Base-by-base conservation (phyloP, 208 protist genomes). In the Leptomonas pyrrhocoris region DNA sequence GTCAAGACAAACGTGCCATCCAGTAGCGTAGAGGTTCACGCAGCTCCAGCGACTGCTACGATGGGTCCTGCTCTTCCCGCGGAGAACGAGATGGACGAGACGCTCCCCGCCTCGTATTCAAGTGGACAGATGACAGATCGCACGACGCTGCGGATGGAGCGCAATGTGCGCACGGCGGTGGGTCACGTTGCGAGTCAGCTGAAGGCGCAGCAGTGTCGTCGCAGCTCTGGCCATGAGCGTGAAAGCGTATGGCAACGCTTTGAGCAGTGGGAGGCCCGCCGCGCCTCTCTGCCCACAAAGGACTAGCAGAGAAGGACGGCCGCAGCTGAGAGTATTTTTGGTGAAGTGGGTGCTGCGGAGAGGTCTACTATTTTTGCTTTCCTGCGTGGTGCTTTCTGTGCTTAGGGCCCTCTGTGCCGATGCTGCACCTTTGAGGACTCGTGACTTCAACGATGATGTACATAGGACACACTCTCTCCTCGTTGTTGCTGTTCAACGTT, bases 231-330 rank as follows among this genome's bases (percentile, higher is more conserved):
- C 25, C 59, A 19, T 28, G 57, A 49, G 48, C 74, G 55, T 11
- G 67, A 66, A 25, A 68, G 70, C 11, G 18, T 86, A 51, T 94
- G 89, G 89, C 34, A 85, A 34, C 77, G 80, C 25, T 92, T 94
- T 65, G 83, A 86, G 53, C 65, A 70, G 60, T 94, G 89, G 89
- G 81, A 90, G 51, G 54, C 45, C 23, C 84, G 81, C 45, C 72
- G 72, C n/a, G 18, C 72, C 30, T 77, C 64, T 18, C 40, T 66
- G 53, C 40, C 48, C 0, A 30, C 43, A 0, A 51, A 60, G 2
- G 46, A 30, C 28, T 66, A 58, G 15, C 28, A 53, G 36, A 15
- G 5, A 40, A 0, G 31, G 2, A 21, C 21, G 7, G 3, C 15
- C 0, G 46, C n/a, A n/a, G n/a, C n/a, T n/a, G n/a, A n/a, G n/a